Evolutionary conservation across 306 rosid species (phyloP), one percentile per base, ranked within the genome.

Genomic region (Canavalia ensiformis): DNA sequence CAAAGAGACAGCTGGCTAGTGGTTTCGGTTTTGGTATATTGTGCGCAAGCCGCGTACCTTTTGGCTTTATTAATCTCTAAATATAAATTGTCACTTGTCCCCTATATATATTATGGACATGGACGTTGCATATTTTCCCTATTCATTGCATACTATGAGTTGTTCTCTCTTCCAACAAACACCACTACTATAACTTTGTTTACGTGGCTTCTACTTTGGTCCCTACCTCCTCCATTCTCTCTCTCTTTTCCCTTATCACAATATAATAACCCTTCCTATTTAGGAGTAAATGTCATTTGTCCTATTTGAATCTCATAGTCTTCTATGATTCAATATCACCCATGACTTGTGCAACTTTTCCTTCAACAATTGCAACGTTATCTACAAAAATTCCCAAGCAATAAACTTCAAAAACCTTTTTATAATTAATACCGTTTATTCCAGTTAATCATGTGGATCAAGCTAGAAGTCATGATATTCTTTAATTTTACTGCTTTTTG

Each of bases 21-120:
- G 84, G 85, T 63, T 64, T 75, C 68, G 84, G 89, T 79, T 31
- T 75, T 85, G 88, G 67, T 44, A 35, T 72, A 6, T 30, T 72
- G 56, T 2, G 66, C 1, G 6, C 76, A 81, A 55, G 59, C 77
- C 37, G 68, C 77, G 77, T 67, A 8, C 30, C 28, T 45, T 78
- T 78, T 68, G 86, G 75, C 68, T 77, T 81, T 78, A 67, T 70
- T 11, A 34, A 51, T 76, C 9, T 8, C 7, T 1, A 18, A 0
- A 31, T 39, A 68, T 28, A 0, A 50, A 68, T 74, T 44, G 66
- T 70, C 25, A 33, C 60, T 82, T 75, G 81, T 82, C 77, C 64
- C 65, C n/a, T 44, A n/a, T 56, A 56, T 68, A 47, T 45, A 31
- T 68, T 51, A 60, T 76, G 45, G 59, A 71, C 9, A 77, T 77